Percentiles rank a stretch among this genome's conserved stretches.
phyloP scores from a whole-genome alignment of 331 rosid genomes.

The Ulmus americana region DNA sequence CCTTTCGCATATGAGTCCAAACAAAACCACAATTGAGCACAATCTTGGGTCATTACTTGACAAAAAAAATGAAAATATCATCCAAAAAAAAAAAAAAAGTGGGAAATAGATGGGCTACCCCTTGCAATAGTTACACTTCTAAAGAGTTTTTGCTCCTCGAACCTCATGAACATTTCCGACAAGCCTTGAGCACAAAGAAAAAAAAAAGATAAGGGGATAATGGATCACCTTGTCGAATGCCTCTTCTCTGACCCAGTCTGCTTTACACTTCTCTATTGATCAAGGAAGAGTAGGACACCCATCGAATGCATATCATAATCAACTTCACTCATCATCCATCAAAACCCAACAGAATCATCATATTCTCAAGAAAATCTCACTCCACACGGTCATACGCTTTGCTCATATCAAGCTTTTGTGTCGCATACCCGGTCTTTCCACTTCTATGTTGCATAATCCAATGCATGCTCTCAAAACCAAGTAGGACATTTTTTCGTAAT shows the following conservation, averaged over 20 bases:
- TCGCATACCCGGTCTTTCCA: not conserved
- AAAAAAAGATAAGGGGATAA: not conserved
- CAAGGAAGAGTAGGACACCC: not conserved
- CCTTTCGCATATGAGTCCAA: not conserved
- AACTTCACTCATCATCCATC: not conserved
- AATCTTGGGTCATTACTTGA: not conserved
- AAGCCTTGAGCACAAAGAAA: not conserved
- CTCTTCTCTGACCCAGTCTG: not conserved
- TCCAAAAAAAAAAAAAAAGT: too few relatives aligned
- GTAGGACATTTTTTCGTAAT: not conserved
- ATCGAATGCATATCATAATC: not conserved
- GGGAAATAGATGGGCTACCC: too few relatives aligned
- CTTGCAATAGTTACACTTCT: not conserved
- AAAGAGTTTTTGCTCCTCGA: not conserved
- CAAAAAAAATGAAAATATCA: not conserved
- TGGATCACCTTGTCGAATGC: not conserved
- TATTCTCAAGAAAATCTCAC: not conserved
- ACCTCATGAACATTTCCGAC: not conserved
- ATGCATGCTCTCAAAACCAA: not conserved
- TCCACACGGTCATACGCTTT: not conserved
- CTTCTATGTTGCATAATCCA: not conserved
- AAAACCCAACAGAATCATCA: slow-evolving; percentile 2
- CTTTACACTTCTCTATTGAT: not conserved
- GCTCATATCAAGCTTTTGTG: not conserved
- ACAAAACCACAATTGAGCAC: not conserved